These are phyloP conservation scores for Entelexis sorbosivorans DNA, from an alignment of 1,139 yeast genomes.

Conservation along the genomic window DNA sequence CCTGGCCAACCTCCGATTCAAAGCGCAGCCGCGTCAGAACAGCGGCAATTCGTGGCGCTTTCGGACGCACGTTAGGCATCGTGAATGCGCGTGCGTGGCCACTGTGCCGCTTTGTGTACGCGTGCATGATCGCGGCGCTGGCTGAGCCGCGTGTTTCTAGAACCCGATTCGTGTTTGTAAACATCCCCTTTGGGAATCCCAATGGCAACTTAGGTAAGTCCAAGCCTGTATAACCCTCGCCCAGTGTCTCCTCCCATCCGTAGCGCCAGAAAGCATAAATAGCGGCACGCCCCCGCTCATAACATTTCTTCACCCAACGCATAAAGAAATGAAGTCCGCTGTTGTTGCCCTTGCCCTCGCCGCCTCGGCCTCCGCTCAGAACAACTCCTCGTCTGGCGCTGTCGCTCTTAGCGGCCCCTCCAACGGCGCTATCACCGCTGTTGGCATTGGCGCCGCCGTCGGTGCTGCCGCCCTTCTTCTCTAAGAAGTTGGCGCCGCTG, in stretches of 20 bases:
- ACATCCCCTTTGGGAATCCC: conserved; percentile 2
- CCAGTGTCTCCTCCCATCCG: not conserved
- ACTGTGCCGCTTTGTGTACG: too few relatives aligned
- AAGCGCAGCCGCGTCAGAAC: too few relatives aligned
- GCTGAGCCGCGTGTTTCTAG: not conserved
- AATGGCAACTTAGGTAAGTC: conserved; percentile 2
- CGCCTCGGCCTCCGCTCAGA: conserved; percentile 17
- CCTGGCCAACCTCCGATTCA: not conserved
- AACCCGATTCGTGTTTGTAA: conserved; percentile 9
- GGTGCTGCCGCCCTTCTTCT: conserved; percentile 24
- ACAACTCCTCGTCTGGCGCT: conserved; percentile 3
- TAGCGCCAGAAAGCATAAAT: conserved; percentile 3
- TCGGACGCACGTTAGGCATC: too few relatives aligned
- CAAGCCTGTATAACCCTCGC: conserved; percentile 1
- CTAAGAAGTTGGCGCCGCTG: conserved; percentile 17
- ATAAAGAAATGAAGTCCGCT: conserved; percentile 17
- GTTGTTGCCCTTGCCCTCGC: conserved; percentile 16
- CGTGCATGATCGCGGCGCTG: not conserved
- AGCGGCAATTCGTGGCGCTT: too few relatives aligned
- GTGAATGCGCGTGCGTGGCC: too few relatives aligned
- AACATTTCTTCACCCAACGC: not conserved
- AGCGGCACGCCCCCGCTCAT: not conserved
- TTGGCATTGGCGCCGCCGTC: conserved; percentile 22
- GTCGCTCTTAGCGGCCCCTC: conserved; percentile 9
- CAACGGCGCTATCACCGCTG: conserved; percentile 20